Evolutionary conservation across 2,329 filamentous ascomycete species (phyloP), one percentile per base, ranked within the genome.

Genomic region (Myriosclerotinia curreyana): DNA sequence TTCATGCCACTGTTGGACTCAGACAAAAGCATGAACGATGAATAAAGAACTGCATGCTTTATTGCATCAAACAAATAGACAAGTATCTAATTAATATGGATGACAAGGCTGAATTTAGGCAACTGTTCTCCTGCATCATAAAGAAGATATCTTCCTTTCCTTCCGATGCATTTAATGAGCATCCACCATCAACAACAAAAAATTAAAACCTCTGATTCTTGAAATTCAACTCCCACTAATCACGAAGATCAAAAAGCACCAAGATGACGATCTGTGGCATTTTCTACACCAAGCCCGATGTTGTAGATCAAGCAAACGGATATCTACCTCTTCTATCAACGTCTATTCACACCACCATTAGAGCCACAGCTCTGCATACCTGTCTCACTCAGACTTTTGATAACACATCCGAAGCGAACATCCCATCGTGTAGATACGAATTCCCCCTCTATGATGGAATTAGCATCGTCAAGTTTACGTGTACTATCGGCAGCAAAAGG

Each of bases 401-500:
- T 69, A 91, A 90, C 67, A 80, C 84, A 0, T 79, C 79, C 2
- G 58, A 70, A 1, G 70, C 74, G 2, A 73, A 77, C 12, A 81
- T 87, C 65, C 71, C 78, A 11, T 78, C 90, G 71, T 80, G 86
- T 20, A 78, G 79, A 17, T 92, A 92, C 72, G 81, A 81, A 0
- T 92, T 92, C 67, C 89, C 89, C 0, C 79, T 92, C 0, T 90
- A 88, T 67, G 87, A 91, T 71, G 88, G 89, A 12, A 86, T 90
- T 20, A 87, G 84, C 8, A 85, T 92, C 0, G 86, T 88, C 9
- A 81, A 78, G 4, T 92, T 92, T 68, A 82, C 79, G 5, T 91
- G 87, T 75, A 82, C 78, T 17, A 79, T 92, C 54, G 86, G 82
- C 42, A 76, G 80, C 40, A 83, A 84, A 25, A 78, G 83, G 20